Base-by-base conservation (phyloP, 257 asterid species). In the Solanum boliviense region DNA sequence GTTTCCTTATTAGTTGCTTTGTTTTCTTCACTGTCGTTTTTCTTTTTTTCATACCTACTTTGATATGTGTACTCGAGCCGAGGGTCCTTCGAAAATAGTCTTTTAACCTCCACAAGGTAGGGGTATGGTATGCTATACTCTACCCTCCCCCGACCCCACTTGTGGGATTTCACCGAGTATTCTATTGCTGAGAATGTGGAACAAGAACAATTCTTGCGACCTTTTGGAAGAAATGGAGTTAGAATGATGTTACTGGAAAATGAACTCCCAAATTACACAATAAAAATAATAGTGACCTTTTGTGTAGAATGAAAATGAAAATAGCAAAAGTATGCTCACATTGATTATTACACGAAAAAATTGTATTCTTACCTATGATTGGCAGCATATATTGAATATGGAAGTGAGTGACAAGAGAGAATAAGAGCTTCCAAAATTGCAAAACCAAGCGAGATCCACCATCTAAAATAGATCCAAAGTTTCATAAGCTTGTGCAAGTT, bases 401-500 rank as follows among this genome's bases (percentile, higher is more conserved):
- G 96, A 88, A 96, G 99, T 76, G 99, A 97, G 91, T 97, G 94
- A 86, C 90, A 92, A 81, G 99, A 90, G 88, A 97, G 95, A 82
- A 94, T 79, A 87, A 97, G 89, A 88, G 94, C 98, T 92, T 95
- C 99, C 89, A 92, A 67, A 88, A 94, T 89, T 20, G 99, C 98
- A 90, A 97, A 94, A 82, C 95, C 99, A 88, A 96, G 96, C 16
- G 99, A 94, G 91, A 95, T 94, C 99, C 98, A 97, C 99, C 99
- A 96, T 94, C 99, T 97, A 96, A 91, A 87, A 92, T 73, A 88
- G 81, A 89, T 86, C 21, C 86, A 52, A 86, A 87, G 85, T 88
- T 39, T 76, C 88, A 86, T 88, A 87, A 86, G 88, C 60, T 20
- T 73, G 84, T 74, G 86, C 21, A 48, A 18, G 44, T 48, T 48